Evolutionary conservation across 1,284 basidiomycete genomes (phyloP), one percentile per base, ranked within the genome.

Genomic region (Tilletia caries): DNA sequence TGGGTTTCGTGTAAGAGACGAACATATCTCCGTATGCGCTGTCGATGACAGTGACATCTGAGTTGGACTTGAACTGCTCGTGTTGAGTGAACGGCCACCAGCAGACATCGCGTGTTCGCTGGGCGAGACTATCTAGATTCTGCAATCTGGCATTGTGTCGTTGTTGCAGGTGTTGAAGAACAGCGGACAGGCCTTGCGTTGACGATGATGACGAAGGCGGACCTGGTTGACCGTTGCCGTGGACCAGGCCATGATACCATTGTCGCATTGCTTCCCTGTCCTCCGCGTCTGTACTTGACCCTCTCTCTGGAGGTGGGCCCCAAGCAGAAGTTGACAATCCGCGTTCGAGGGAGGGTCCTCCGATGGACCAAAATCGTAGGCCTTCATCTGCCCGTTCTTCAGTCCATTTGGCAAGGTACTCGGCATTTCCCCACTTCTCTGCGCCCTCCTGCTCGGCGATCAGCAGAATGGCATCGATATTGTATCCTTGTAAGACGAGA

Each of bases 61-160:
- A 23, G 12, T 76, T 71, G 13, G 70, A 65, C 43, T 70, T 68
- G 3, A 79, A 74, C 5, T 79, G 75, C n/a, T 69, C 67, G 50
- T 98, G 95, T 81, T 98, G 95, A 1, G 95, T 93, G 82, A 98
- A 98, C 0, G 95, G 95, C 93, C 94, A 98, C 95, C 95, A 98
- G 68, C 96, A 87, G 0, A 87, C 87, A 67, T 92, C 87, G 64
- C 91, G 85, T 0, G 93, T 90, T 34, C 95, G 87, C 15, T 86
- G 84, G 1, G 92, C 89, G 89, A 96, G 92, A 0, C 89, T 88
- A 58, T 88, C 86, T 2, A 98, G 87, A 58, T 91, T 88, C 1
- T 86, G 79, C 8, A 96, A 83, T 12, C 95, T 87, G 37, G 82
- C 76, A 0, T 80, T 71, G 82, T 98, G 95, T 29, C 86, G 84